Evolutionary conservation across 164 flowering plant genomes (phyloP), one percentile per base, ranked within the genome.

Genomic region (Liquidambar formosana): DNA sequence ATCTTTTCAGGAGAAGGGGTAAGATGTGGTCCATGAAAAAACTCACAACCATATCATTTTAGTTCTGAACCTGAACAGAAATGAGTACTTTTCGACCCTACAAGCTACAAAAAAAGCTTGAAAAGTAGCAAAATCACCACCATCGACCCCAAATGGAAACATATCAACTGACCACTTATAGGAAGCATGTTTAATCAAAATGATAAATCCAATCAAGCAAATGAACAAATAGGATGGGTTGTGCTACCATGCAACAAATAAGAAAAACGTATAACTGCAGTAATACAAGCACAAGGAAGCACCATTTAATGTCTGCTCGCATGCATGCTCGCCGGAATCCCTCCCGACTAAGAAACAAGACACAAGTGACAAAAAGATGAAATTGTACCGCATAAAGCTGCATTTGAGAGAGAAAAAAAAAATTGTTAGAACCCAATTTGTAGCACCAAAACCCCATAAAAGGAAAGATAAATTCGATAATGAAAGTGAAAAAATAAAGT

Each of bases 311-410:
- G 56, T 93, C 96, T 23, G 84, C 78, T 65, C 98, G 83, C 91
- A 96, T 72, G 82, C 98, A 96, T 44, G 99, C 99, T 71, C 94
- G 82, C 26, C 97, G 88, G 72, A 93, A 90, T 41, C 99, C 99
- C 74, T 96, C 99, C n/a, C 98, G 91, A 72, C 98, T 96, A 25
- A 93, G 87, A 78, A 92, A 92, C 75, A 96, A 73, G 33, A 96
- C 79, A 68, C 90, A 87, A 1, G 97, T 88, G 74, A 93, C 86
- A 66, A 93, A 90, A 57, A 93, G 93, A 78, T 90, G 94, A 79
- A 96, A 96, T 64, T 91, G 89, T 21, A 96, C 90, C 14, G 97
- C 95, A 80, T 86, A 92, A 57, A 93, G 58, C 99, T 93, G 89
- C 83, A 84, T 49, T 25, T 13, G 3, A 68, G 25, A 51, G 21